Percentiles rank a stretch among this genome's conserved stretches.
Evolutionary conservation across 805 yeast genomes (phyloP).

Genomic region (Metschnikowia sp.): DNA sequence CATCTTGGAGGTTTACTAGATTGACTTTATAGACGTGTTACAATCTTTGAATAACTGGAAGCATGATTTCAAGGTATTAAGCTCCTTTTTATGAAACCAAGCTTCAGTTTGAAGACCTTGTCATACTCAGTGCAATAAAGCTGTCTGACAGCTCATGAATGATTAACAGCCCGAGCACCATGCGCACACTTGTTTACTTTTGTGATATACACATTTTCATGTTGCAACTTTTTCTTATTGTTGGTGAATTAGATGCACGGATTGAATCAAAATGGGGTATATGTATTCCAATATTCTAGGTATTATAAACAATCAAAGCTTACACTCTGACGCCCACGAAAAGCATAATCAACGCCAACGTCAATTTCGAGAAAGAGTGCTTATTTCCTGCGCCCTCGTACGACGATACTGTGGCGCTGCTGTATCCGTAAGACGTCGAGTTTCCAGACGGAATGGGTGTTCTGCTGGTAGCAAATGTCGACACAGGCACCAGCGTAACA

Average conservation of each 20-base stretch:
- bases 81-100: no score
- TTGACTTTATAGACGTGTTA: no score
- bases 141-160: no score
- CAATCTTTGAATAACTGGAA: no score
- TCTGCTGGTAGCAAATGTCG: background rate
- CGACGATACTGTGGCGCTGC: background rate
- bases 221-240: no score
- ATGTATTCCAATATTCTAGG: background rate
- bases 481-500: no score
- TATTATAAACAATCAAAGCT: background rate
- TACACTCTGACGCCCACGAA: constrained; percentile 1
- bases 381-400: constrained; percentile 4
- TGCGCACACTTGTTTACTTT: no score
- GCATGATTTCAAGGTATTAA: no score
- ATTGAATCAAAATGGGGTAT: background rate
- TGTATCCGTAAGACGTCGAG: background rate
- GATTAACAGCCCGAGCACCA: no score
- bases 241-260: background rate
- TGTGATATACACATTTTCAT: no score
- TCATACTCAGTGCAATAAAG: no score
- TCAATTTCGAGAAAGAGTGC: background rate
- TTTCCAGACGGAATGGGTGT: background rate
- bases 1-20: constrained; percentile 85
- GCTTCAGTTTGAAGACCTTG: no score
- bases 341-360: constrained; percentile 3